These are phyloP conservation scores for Cordyceps pruinosa DNA, from an alignment of 2,329 filamentous ascomycete species.

Conservation along the genomic window DNA sequence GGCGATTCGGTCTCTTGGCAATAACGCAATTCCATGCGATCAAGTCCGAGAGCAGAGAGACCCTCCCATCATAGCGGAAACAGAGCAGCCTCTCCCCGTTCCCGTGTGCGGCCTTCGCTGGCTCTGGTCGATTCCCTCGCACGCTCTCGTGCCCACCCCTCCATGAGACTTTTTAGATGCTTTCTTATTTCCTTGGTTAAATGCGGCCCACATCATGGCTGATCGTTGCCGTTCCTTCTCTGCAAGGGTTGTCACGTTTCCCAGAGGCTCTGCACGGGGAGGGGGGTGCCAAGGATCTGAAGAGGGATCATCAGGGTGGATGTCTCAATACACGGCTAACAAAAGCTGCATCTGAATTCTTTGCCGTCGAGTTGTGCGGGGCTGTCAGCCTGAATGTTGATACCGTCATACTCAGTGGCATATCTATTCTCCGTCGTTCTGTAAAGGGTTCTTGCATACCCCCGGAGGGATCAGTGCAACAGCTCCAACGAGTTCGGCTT, in stretches of 20 bases:
- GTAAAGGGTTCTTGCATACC: background rate
- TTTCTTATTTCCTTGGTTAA: background rate
- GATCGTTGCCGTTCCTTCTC: background rate
- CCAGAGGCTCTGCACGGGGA: background rate
- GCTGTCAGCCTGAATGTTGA: background rate
- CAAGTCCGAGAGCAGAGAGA: background rate
- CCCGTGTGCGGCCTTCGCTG: background rate
- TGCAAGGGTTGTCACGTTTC: background rate
- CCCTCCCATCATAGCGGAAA: background rate
- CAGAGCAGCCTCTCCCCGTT: background rate
- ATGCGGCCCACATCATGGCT: background rate
- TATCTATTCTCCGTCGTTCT: background rate
- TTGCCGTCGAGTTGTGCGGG: background rate
- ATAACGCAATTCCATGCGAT: background rate
- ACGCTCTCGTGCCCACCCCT: background rate
- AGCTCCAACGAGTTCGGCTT: background rate
- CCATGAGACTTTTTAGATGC: background rate
- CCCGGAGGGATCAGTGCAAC: background rate
- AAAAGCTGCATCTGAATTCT: background rate
- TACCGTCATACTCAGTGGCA: background rate
- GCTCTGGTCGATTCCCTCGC: background rate
- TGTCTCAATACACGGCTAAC: conserved; percentile 3
- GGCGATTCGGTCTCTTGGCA: background rate
- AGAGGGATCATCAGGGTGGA: background rate
- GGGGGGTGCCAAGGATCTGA: background rate